Base-by-base conservation (phyloP, 202 grass and related monocot genomes). In the Zoysia matrella region DNA sequence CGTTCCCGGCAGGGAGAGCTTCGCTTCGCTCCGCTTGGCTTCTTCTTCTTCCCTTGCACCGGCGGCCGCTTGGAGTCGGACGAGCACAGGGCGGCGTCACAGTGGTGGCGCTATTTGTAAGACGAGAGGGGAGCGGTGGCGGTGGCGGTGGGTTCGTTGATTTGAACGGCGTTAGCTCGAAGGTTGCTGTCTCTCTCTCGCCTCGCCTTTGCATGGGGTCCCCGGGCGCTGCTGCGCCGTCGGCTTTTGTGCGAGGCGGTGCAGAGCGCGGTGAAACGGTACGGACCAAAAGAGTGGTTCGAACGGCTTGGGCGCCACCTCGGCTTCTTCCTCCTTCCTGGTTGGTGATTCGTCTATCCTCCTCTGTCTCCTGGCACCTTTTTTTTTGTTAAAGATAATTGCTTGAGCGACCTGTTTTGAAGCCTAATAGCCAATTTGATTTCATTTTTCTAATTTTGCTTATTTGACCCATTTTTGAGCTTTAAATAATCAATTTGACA, bases 161-260 rank as follows among this genome's bases (percentile, higher is more conserved):
- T 86, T 90, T 51, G 57, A 86, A 86, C 74, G 50, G 87, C 45
- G 77, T 83, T 90, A 72, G 88, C 83, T 90, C 83, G 55, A 15
- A 67, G 74, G 88, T 61, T 41, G 88, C 88, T 86, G 85, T 89
- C 76, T 57, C 1, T 0, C 3, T 55, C 56, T 5, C 46, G 22
- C 62, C 30, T 78, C 48, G 7, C 57, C 61, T 73, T 7, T 42
- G 79, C 54, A 41, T 79, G 69, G 88, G 83, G n/a, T 39, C 83
- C 83, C n/a, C 30, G 30, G 47, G 40, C 69, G 18, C 8, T 49
- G 13, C 14, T 36, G 30, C 30, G 30, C 30, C 36, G 2, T 1
- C 70, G 7, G 79, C 73, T 84, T 71, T 65, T 65, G 76, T 46
- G 77, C 55, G 3, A 50, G 67, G 13, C 44, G 8, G 53, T 1